Conservation (phyloP, 1,284 basidiomycete species). For the Phlebopus sp. region DNA sequence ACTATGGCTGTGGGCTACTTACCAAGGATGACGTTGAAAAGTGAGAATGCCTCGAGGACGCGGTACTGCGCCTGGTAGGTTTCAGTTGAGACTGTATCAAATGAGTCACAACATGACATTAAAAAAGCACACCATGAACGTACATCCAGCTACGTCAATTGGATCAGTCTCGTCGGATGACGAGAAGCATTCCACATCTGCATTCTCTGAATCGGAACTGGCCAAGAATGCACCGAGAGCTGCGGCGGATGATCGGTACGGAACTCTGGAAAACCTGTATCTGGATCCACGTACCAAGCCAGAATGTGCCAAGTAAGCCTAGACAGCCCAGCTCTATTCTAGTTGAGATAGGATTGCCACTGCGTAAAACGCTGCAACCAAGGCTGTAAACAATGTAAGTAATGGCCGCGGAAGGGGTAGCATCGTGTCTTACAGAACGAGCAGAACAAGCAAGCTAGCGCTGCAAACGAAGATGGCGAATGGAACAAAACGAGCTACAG, state of each 20-base stretch:
- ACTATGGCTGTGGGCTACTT: conserved; percentile 27
- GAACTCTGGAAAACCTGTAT: conserved; percentile 8
- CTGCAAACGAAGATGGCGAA: conserved; percentile 77
- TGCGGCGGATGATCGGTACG: conserved; percentile 30
- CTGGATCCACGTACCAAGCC: conserved; percentile 57
- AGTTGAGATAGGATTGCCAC: conserved; percentile 74
- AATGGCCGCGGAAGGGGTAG: neutral
- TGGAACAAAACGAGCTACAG: conserved; percentile 74
- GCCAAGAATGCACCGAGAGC: conserved; percentile 70
- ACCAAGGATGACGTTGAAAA: conserved; percentile 73
- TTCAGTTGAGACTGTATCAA: conserved; percentile 53
- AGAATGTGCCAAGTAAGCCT: conserved; percentile 70
- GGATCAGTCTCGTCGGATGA: conserved; percentile 50
- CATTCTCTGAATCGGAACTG: conserved; percentile 68
- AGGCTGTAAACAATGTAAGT: conserved; percentile 41
- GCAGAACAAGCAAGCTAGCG: conserved; percentile 62
- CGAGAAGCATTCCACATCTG: conserved; percentile 77
- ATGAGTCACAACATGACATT: neutral
- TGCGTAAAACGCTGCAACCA: conserved; percentile 57
- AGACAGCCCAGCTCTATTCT: conserved; percentile 69
- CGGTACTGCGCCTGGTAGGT: conserved; percentile 81
- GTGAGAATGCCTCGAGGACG: conserved; percentile 71
- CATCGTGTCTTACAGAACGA: conserved; percentile 55
- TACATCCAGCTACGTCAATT: conserved; percentile 59
- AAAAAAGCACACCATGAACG: conserved; percentile 29